phyloP scores from a whole-genome alignment of 768 basidiomycete genomes.

The Suillus subaureus region DNA sequence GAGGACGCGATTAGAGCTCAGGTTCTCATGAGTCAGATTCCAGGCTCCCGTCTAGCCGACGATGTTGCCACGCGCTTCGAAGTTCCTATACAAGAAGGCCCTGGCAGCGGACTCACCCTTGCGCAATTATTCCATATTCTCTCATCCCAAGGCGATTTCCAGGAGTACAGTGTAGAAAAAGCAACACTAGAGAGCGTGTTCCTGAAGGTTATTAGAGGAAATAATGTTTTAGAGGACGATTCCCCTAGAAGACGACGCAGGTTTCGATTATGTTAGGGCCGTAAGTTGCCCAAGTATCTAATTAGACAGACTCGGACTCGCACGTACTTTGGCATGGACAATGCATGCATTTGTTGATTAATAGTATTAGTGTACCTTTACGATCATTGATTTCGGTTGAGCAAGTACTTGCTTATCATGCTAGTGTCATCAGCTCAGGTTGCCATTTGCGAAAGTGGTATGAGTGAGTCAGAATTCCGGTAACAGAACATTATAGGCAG shows the following conservation, averaged over 20 bases:
- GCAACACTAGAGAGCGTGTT: conserved; percentile 74
- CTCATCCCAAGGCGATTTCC: conserved; percentile 52
- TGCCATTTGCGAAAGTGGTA: neutral
- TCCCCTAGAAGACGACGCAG: conserved; percentile 11
- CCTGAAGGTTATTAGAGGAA: conserved; percentile 66
- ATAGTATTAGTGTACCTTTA: neutral
- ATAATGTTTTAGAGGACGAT: conserved; percentile 57
- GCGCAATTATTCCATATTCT: conserved; percentile 61
- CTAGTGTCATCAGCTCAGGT: neutral
- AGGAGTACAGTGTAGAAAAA: conserved; percentile 72
- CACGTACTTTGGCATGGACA: neutral
- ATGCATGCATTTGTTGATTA: neutral
- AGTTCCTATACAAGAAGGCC: conserved; percentile 49
- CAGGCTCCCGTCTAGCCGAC: conserved; percentile 66
- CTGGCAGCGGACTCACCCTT: conserved; percentile 41
- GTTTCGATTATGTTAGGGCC: conserved; percentile 15
- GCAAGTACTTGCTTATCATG: neutral
- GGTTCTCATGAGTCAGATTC: conserved; percentile 59
- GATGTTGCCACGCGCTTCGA: conserved; percentile 79
- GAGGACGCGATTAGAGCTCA: conserved; percentile 62
- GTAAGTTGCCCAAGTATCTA: conserved; percentile 3
- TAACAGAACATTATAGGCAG: neutral
- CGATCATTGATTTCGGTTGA: neutral
- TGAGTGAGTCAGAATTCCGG: neutral
- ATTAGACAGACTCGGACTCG: neutral